These are phyloP conservation scores for Paratinospora sagittata DNA, from an alignment of 164 flowering plant genomes.

Conservation along the genomic window DNA sequence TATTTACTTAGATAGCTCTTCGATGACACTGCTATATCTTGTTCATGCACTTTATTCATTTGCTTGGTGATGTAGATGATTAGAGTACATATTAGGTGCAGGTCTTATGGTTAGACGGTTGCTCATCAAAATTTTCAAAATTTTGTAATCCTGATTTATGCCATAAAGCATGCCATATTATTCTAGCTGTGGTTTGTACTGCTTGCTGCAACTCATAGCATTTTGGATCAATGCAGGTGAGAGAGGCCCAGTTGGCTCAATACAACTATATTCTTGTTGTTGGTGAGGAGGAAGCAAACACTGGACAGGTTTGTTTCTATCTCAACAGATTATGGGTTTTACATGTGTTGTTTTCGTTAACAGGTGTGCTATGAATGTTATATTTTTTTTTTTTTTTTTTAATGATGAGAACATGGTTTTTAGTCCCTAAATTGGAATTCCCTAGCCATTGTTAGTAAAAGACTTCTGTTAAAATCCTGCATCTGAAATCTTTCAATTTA, in stretches of 20 bases:
- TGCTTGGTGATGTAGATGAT: neutral
- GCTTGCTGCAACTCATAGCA: too few species aligned
- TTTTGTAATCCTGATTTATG: neutral
- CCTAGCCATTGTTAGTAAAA: too few species aligned
- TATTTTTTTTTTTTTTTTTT: neutral
- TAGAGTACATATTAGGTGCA: neutral
- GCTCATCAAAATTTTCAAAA: neutral
- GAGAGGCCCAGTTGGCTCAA: conserved; percentile 69
- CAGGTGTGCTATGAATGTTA: neutral
- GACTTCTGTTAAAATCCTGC: too few species aligned
- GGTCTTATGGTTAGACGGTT: neutral
- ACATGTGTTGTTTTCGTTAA: conserved; percentile 9
- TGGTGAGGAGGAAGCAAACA: conserved; percentile 78
- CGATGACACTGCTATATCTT: neutral
- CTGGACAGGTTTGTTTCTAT: conserved; percentile 49
- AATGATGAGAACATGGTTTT: neutral
- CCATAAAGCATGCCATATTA: too few species aligned
- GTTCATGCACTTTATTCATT: neutral
- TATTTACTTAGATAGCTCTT: too few species aligned
- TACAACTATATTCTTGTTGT: conserved; percentile 94
- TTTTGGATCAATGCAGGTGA: too few species aligned
- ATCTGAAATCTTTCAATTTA: too few species aligned
- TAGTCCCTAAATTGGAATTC: neutral
- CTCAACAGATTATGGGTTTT: neutral
- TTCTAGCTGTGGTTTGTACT: too few species aligned